phyloP scores from a whole-genome alignment of 1,139 yeast genomes.

The Yarrowia galli region DNA sequence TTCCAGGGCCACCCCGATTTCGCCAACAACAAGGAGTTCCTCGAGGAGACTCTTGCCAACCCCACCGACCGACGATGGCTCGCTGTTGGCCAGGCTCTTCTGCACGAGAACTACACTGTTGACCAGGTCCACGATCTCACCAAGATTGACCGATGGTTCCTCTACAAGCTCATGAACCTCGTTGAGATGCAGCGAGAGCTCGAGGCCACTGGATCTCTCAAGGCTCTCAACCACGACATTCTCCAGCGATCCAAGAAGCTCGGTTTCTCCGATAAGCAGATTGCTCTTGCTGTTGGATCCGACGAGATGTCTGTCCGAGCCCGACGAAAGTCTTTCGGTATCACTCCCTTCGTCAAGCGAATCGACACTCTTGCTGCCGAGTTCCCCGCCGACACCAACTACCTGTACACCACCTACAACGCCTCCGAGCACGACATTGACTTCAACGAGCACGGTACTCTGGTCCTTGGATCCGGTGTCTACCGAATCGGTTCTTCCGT shows the following conservation, averaged over 20 bases:
- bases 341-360: conserved; percentile 92
- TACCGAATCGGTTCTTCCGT: conserved; percentile 98
- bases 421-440: conserved; percentile 85
- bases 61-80: conserved; percentile 99
- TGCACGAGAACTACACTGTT: conserved; percentile 88
- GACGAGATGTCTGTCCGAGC: conserved; percentile 81
- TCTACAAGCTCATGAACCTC: conserved; percentile 87
- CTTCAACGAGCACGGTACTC: conserved; percentile 87
- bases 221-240: conserved; percentile 68
- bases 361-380: conserved; percentile 98
- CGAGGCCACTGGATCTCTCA: conserved; percentile 66
- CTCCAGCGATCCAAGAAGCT: conserved; percentile 85
- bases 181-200: conserved; percentile 86
- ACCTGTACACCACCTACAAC: conserved; percentile 93
- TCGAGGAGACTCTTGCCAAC: conserved; percentile 79
- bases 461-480: conserved; percentile 98
- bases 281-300: conserved; percentile 73
- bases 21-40: conserved; percentile 57
- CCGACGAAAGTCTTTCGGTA: conserved; percentile 75
- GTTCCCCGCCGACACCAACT: conserved; percentile 96
- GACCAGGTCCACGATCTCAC: conserved; percentile 89
- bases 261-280: conserved; percentile 95
- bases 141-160: conserved; percentile 95
- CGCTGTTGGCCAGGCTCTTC: conserved; percentile 96
- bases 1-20: conserved; percentile 84